phyloP scores from a whole-genome alignment of 805 yeast genomes.

The Kurtzmaniella cleridarum region DNA sequence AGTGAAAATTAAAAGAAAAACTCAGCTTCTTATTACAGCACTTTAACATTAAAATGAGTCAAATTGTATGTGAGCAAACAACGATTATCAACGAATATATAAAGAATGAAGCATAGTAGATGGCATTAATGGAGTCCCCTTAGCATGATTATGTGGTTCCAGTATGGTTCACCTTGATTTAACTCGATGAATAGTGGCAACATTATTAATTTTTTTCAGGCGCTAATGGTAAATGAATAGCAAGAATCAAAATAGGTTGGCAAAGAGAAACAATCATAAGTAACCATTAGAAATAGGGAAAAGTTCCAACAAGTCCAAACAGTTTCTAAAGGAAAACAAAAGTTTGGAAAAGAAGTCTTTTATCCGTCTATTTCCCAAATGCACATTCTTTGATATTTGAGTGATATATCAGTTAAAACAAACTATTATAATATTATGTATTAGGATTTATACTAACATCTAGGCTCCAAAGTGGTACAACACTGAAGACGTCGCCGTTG shows the following conservation, averaged over 20 bases:
- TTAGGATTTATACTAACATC: slow-evolving; percentile 17
- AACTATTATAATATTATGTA: too few relatives aligned
- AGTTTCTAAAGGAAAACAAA: too few relatives aligned
- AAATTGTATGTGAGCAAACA: slow-evolving; percentile 23
- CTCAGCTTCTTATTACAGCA: slow-evolving; percentile 7
- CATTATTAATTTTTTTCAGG: not conserved
- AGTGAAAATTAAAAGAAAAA: slow-evolving; percentile 6
- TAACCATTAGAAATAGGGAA: too few relatives aligned
- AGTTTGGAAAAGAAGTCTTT: too few relatives aligned
- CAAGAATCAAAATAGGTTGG: slow-evolving; percentile 2
- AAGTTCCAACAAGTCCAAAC: too few relatives aligned
- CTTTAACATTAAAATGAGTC: slow-evolving; percentile 22
- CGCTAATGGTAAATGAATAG: slow-evolving; percentile 4
- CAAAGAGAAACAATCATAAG: too few relatives aligned
- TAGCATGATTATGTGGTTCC: not conserved
- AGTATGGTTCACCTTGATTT: not conserved
- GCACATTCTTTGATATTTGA: too few relatives aligned
- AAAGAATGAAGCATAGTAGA: not conserved
- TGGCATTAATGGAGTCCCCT: not conserved
- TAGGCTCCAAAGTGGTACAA: slow-evolving; percentile 91
- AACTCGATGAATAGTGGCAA: not conserved
- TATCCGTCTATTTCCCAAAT: too few relatives aligned
- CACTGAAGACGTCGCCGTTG: slow-evolving; percentile 83
- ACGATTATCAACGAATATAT: not conserved
- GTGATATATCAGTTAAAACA: too few relatives aligned